phyloP scores from a whole-genome alignment of 768 basidiomycete genomes.

The Lentinula edodes region DNA sequence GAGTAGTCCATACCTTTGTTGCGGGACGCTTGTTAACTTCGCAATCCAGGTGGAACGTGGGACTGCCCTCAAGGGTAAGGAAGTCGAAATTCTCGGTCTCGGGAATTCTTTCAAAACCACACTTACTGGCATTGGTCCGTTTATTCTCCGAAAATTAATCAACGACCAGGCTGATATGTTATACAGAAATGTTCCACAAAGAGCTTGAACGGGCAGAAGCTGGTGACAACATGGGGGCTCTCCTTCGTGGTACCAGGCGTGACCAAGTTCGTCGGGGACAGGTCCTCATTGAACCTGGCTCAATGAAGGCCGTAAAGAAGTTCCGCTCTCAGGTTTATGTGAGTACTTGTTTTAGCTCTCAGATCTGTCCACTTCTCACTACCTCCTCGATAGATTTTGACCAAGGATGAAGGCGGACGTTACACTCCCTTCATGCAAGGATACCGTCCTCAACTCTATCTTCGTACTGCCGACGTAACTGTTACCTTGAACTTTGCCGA shows the following conservation, averaged over 20 bases:
- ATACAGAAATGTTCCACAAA: slow-evolving; percentile 97
- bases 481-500: slow-evolving; percentile 81
- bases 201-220: slow-evolving; percentile 97
- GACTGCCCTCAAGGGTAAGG: slow-evolving; percentile 81
- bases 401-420: slow-evolving; percentile 85
- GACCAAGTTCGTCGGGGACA: slow-evolving; percentile 94
- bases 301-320: slow-evolving; percentile 91
- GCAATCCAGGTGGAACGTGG: slow-evolving; percentile 80
- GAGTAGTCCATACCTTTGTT: slow-evolving; percentile 19
- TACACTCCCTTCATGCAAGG: slow-evolving; percentile 90
- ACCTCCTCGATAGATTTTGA: slow-evolving; percentile 51
- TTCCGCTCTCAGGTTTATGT: slow-evolving; percentile 93
- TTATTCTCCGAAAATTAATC: not conserved
- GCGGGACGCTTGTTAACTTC: not conserved
- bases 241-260: slow-evolving; percentile 95
- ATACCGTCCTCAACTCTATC: slow-evolving; percentile 93
- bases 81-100: slow-evolving; percentile 89
- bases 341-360: slow-evolving; percentile 15
- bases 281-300: slow-evolving; percentile 82
- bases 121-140: slow-evolving; percentile 86
- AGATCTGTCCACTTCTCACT: not conserved
- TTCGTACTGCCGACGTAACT: slow-evolving; percentile 94
- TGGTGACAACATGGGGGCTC: slow-evolving; percentile 98
- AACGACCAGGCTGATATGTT: not conserved
- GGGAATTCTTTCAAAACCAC: slow-evolving; percentile 84